Base-by-base conservation (phyloP, 306 rosid species). In the Rosa persica region DNA sequence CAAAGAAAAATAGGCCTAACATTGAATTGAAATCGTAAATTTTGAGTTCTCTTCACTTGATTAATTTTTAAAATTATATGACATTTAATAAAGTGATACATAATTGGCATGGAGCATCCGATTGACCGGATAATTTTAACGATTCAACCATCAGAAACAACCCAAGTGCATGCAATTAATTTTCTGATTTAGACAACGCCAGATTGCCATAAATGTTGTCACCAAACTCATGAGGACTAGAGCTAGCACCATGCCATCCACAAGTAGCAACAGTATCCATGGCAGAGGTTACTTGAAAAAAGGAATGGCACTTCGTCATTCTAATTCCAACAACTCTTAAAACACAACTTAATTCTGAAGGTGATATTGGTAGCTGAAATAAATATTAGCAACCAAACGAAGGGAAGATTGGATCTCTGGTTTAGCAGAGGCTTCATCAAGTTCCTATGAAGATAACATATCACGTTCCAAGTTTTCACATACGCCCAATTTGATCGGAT, bases 201-300 rank as follows among this genome's bases (percentile, higher is more conserved):
- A 74, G 83, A 81, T 61, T 70, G 70, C 51, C 51, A 79, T 86
- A 61, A 83, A 80, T 86, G 81, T 25, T 52, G 25, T 61, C 75
- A 5, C 83, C 76, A 64, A 12, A 10, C 34, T 75, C 82, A 48
- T 67, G 60, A 70, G 72, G 70, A 19, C 74, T 38, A 30, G 36
- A 47, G 2, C 42, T 25, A 49, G 8, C 79, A 19, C 55, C 60
- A 36, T 52, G 22, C 76, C 66, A 38, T 55, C 72, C 73, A 78
- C 48, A 78, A 43, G 22, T 38, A 23, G 36, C 38, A 74, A 13
- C 20, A 46, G 12, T 38, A 42, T 20, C 40, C 79, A 72, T 72
- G 73, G 76, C 67, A 76, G 69, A 54, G 66, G 4, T 23, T 42
- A 22, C 16, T 15, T 62, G 4, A 23, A 65, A 47, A 20, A 49